Conservation (phyloP, 257 asterid species). For the Striga asiatica region DNA sequence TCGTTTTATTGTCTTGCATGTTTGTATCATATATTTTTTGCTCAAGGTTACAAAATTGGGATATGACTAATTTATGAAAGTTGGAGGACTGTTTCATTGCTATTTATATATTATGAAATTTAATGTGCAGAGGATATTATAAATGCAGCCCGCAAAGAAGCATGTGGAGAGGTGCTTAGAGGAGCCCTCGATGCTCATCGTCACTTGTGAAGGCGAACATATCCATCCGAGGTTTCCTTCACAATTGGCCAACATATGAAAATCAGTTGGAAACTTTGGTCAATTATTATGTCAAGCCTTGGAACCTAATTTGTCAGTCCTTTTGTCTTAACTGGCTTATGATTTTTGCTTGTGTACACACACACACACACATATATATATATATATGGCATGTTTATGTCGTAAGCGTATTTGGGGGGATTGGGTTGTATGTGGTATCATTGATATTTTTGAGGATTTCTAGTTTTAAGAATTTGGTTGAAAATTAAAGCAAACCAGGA, state of each 20-base stretch:
- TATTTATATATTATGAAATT: too few relatives aligned
- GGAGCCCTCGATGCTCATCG: slow-evolving; percentile 85
- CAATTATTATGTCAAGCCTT: neutral
- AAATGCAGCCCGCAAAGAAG: slow-evolving; percentile 96
- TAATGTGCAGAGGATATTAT: slow-evolving; percentile 97
- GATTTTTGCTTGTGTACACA: slow-evolving; percentile 22
- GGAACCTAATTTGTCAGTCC: neutral
- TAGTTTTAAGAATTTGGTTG: neutral
- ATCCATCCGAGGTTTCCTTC: slow-evolving; percentile 73
- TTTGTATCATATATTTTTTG: too few relatives aligned
- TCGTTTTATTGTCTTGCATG: too few relatives aligned
- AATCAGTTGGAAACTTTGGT: neutral
- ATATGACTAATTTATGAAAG: too few relatives aligned
- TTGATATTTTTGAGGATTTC: slow-evolving; percentile 11
- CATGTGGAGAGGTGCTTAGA: slow-evolving; percentile 92
- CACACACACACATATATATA: too few relatives aligned
- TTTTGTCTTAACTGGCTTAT: neutral
- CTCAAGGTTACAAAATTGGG: too few relatives aligned
- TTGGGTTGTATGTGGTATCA: slow-evolving; percentile 12
- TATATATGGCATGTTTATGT: slow-evolving; percentile 1
- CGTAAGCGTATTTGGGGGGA: too few relatives aligned
- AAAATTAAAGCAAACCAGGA: neutral
- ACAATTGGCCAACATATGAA: slow-evolving; percentile 50
- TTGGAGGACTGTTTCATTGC: too few relatives aligned
- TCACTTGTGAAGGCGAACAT: slow-evolving; percentile 92